Evolutionary conservation across 1,139 yeast species (phyloP).

Genomic region (Lizanozyma gosingica): DNA sequence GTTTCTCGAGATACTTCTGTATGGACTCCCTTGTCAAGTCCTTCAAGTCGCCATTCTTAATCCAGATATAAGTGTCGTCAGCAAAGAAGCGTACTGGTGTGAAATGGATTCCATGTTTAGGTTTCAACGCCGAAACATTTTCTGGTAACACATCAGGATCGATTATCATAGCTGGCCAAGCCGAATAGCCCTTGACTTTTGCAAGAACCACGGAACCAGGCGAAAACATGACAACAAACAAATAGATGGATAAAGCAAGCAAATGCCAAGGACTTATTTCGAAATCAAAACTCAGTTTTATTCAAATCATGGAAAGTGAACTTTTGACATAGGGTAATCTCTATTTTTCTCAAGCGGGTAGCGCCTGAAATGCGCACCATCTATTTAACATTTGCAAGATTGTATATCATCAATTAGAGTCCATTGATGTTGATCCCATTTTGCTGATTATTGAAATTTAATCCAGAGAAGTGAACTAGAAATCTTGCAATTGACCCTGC

Average conservation of each 20-base stretch:
- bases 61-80: constrained; percentile 63
- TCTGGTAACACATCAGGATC: constrained; percentile 49
- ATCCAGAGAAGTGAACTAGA: no score
- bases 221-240: constrained; percentile 5
- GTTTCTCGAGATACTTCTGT: neutral
- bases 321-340: no score
- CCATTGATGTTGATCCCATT: no score
- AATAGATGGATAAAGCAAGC: constrained; percentile 11
- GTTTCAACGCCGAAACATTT: constrained; percentile 37
- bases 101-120: constrained; percentile 29
- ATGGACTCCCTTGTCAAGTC: constrained; percentile 3
- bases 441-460: no score
- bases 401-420: no score
- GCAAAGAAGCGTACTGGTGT: constrained; percentile 50
- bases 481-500: no score
- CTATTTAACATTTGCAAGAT: no score
- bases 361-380: neutral
- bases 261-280: constrained; percentile 12
- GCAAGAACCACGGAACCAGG: constrained; percentile 45
- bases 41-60: constrained; percentile 21
- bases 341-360: no score
- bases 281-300: no score
- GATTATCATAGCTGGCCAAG: constrained; percentile 79
- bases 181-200: constrained; percentile 69
- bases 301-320: no score